These are phyloP conservation scores for Aspergillus quadricinctus DNA, from an alignment of 2,329 filamentous ascomycete genomes.

Conservation along the genomic window DNA sequence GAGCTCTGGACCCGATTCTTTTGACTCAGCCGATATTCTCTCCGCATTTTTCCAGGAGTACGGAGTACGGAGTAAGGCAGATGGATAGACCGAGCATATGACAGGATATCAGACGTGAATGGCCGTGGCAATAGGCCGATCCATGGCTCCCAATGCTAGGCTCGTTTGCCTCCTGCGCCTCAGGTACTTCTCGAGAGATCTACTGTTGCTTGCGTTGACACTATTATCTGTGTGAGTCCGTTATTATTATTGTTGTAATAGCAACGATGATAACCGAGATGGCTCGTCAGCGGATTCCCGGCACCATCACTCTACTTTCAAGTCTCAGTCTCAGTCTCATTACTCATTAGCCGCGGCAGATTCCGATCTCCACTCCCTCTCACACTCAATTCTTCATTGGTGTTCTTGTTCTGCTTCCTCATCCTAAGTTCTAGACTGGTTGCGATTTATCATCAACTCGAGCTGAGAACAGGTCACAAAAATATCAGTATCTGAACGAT, in stretches of 20 bases:
- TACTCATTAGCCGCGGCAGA: constrained; percentile 1
- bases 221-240: not conserved
- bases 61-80: not conserved
- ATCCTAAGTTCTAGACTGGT: not conserved
- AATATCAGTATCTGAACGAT: not conserved
- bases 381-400: not conserved
- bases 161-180: not conserved
- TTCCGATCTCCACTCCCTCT: constrained; percentile 3
- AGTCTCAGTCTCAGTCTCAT: not conserved
- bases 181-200: not conserved
- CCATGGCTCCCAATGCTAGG: not conserved
- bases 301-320: not conserved
- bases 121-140: not conserved
- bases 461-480: not conserved
- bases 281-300: not conserved
- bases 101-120: not conserved
- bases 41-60: constrained; percentile 12
- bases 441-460: not conserved
- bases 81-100: not conserved
- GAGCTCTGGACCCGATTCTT: constrained; percentile 15
- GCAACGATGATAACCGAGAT: not conserved
- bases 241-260: not conserved
- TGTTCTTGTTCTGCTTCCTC: constrained; percentile 2
- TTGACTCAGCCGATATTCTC: constrained; percentile 18
- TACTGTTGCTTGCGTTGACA: not conserved